phyloP scores from a whole-genome alignment of 768 basidiomycete species.

The Suillus tomentosus region DNA sequence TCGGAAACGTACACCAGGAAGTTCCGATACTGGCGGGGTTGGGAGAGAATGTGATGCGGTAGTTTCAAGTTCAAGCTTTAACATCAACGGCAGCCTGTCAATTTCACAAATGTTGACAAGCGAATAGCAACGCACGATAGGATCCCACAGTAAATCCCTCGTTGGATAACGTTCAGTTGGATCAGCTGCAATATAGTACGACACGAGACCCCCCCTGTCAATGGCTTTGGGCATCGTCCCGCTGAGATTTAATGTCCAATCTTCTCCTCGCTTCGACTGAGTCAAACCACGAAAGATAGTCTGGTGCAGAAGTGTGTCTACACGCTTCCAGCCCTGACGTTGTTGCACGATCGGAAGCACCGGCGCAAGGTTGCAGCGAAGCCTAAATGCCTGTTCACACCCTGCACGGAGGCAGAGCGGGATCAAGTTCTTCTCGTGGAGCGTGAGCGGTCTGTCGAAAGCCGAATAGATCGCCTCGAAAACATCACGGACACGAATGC shows the following conservation, averaged over 20 bases:
- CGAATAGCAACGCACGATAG: background rate
- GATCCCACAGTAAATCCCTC: background rate
- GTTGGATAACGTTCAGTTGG: background rate
- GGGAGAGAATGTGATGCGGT: background rate
- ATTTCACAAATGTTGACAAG: background rate
- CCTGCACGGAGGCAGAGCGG: conserved; percentile 21
- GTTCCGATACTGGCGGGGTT: background rate
- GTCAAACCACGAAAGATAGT: conserved; percentile 56
- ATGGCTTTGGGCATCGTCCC: background rate
- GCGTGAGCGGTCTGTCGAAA: conserved; percentile 46
- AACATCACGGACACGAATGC: conserved; percentile 58
- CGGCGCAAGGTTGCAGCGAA: conserved; percentile 47
- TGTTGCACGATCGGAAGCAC: conserved; percentile 43
- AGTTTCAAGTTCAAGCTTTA: background rate
- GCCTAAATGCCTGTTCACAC: conserved; percentile 45
- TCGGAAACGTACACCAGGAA: background rate
- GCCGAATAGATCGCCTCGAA: conserved; percentile 59
- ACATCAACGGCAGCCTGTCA: background rate
- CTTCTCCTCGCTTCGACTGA: conserved; percentile 33
- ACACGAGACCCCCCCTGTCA: background rate
- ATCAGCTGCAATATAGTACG: background rate
- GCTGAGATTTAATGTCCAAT: conserved; percentile 39
- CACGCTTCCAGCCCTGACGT: conserved; percentile 51
- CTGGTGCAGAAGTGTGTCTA: conserved; percentile 54
- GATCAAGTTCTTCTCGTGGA: conserved; percentile 42